These are phyloP conservation scores for Umbellularia californica DNA, from an alignment of 164 flowering plant species.

Conservation along the genomic window DNA sequence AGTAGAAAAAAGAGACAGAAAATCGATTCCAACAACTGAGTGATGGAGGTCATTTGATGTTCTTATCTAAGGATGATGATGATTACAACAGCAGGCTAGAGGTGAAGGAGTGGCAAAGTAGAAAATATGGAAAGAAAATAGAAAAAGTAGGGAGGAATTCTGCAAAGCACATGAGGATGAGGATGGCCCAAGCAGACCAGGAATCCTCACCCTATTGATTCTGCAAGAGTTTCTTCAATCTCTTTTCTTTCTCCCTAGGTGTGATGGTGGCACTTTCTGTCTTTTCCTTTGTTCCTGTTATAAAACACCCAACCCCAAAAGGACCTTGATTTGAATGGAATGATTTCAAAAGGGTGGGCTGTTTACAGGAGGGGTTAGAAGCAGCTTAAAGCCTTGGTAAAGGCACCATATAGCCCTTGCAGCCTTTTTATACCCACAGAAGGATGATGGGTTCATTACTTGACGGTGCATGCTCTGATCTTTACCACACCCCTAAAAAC, in stretches of 20 bases:
- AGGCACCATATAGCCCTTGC: constrained; percentile 12
- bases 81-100: too few relatives aligned
- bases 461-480: neutral
- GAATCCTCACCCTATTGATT: too few relatives aligned
- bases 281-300: constrained; percentile 49
- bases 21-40: too few relatives aligned
- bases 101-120: too few relatives aligned
- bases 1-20: too few relatives aligned
- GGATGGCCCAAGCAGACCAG: too few relatives aligned
- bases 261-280: constrained; percentile 56
- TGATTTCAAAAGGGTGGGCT: constrained; percentile 1
- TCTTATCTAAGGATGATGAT: too few relatives aligned
- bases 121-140: too few relatives aligned
- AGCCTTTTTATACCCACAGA: neutral
- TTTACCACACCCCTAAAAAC: neutral
- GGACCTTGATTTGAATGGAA: constrained; percentile 46
- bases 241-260: constrained; percentile 2
- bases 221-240: neutral
- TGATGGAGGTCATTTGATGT: too few relatives aligned
- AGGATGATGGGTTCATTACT: neutral
- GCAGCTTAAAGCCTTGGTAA: constrained; percentile 38
- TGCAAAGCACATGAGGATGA: too few relatives aligned
- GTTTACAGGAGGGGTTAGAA: constrained; percentile 10
- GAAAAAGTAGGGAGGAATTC: too few relatives aligned
- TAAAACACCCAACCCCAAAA: constrained; percentile 58